A percentile compares a stretch with the other conserved stretches of the same genome.
Conservation (phyloP, 768 basidiomycete genomes). For the Serendipita vermifera region DNA sequence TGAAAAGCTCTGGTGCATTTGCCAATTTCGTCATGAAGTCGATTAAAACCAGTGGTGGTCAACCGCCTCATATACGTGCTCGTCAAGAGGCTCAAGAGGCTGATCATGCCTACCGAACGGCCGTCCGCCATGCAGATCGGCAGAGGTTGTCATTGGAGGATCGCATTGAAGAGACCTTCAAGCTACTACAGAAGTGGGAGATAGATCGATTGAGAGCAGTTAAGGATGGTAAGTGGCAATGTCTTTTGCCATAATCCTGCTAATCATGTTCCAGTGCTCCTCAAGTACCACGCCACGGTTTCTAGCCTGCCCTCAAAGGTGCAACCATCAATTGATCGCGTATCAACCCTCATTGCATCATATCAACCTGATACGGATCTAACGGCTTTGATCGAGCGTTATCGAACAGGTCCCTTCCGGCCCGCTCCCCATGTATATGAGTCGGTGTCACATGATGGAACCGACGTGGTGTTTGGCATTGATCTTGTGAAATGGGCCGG, state of each 20-base stretch:
- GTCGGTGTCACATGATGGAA: conserved; percentile 66
- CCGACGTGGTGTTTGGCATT: conserved; percentile 81
- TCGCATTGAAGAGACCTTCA: conserved; percentile 69
- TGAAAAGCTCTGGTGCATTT: conserved; percentile 57
- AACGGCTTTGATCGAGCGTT: conserved; percentile 77
- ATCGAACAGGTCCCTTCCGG: conserved; percentile 86
- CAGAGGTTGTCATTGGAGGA: conserved; percentile 81
- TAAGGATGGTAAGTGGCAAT: conserved; percentile 49
- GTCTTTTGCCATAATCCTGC: neutral
- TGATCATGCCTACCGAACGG: conserved; percentile 63
- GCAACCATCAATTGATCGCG: conserved; percentile 51
- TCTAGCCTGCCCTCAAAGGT: conserved; percentile 56
- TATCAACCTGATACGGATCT: conserved; percentile 84
- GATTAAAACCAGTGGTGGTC: conserved; percentile 34
- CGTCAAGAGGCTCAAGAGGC: conserved; percentile 71
- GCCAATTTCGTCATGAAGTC: conserved; percentile 65
- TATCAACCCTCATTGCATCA: conserved; percentile 61
- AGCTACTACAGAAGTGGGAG: conserved; percentile 75
- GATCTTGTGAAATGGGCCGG: conserved; percentile 80
- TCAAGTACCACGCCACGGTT: conserved; percentile 77
- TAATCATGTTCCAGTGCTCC: conserved; percentile 40
- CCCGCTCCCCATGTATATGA: conserved; percentile 80
- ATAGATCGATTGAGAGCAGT: conserved; percentile 67
- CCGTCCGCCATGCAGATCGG: conserved; percentile 70
- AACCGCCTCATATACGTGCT: conserved; percentile 56